Evolutionary conservation across 495 filamentous ascomycete genomes (phyloP).

Genomic region (Patellaria atrata): DNA sequence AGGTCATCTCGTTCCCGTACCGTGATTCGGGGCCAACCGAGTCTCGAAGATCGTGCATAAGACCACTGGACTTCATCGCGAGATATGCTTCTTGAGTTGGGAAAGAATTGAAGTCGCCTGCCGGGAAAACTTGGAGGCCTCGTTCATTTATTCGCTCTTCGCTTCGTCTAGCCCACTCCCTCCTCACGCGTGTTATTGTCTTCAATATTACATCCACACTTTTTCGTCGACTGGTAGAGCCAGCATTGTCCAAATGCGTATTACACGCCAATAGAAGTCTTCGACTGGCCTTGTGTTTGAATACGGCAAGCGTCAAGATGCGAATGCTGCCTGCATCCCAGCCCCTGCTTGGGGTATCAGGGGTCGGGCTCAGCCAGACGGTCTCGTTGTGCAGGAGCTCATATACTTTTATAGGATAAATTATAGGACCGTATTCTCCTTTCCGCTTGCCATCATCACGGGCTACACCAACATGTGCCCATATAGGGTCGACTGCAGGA

Average conservation of each 20-base stretch:
- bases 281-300: neutral
- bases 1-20: constrained; percentile 52
- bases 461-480: neutral
- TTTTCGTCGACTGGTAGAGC: neutral
- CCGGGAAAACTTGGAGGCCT: constrained; percentile 42
- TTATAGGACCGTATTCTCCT: constrained; percentile 1
- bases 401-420: neutral
- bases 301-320: neutral
- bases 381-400: neutral
- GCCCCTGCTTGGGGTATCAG: neutral
- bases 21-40: constrained; percentile 28
- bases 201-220: constrained; percentile 11
- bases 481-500: constrained; percentile 18
- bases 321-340: neutral
- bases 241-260: neutral
- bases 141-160: too few relatives aligned
- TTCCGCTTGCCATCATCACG: neutral
- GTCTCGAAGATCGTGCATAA: constrained; percentile 44
- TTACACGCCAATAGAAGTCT: neutral
- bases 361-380: neutral
- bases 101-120: constrained; percentile 68
- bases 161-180: too few relatives aligned
- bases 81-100: constrained; percentile 50
- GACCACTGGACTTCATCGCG: constrained; percentile 34
- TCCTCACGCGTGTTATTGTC: too few relatives aligned